Conservation (phyloP, 1,284 basidiomycete genomes). For the Marasmius sp. region DNA sequence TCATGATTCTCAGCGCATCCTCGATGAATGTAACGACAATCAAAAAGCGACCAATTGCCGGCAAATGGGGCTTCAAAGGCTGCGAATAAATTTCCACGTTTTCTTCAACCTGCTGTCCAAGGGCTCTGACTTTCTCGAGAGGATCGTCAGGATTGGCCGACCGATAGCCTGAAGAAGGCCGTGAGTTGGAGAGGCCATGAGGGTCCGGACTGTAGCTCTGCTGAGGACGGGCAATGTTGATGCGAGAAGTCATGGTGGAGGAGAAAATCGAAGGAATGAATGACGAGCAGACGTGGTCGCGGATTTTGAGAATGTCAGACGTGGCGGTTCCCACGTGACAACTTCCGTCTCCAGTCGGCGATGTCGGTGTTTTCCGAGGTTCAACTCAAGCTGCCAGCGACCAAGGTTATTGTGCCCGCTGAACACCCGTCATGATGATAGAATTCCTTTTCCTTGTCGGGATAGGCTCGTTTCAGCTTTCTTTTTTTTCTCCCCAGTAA, state of each 20-base stretch:
- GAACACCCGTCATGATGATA: too few relatives aligned
- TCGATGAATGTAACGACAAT: constrained; percentile 99
- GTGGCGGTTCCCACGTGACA: constrained; percentile 8
- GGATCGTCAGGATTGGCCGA: constrained; percentile 81
- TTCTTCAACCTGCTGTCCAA: constrained; percentile 87
- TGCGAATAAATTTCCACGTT: constrained; percentile 90
- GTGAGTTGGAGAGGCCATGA: constrained; percentile 70
- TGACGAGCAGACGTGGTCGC: constrained; percentile 5
- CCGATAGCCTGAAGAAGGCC: constrained; percentile 68
- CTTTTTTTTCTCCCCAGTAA: too few relatives aligned
- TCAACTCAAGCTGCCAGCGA: too few relatives aligned
- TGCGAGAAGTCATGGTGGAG: constrained; percentile 75
- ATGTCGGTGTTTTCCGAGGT: too few relatives aligned
- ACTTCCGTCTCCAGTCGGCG: not conserved
- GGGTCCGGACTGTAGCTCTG: constrained; percentile 64
- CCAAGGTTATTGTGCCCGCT: too few relatives aligned
- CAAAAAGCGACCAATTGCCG: constrained; percentile 92
- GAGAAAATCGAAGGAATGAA: constrained; percentile 10
- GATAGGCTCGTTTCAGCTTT: too few relatives aligned
- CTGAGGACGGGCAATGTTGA: constrained; percentile 77
- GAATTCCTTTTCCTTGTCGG: too few relatives aligned
- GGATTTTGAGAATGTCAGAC: constrained; percentile 3
- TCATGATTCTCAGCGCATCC: constrained; percentile 91
- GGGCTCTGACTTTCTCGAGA: constrained; percentile 78
- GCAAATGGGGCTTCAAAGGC: constrained; percentile 92